phyloP scores from a whole-genome alignment of 352 stramenopile species.

The Phytophthora tubulina region DNA sequence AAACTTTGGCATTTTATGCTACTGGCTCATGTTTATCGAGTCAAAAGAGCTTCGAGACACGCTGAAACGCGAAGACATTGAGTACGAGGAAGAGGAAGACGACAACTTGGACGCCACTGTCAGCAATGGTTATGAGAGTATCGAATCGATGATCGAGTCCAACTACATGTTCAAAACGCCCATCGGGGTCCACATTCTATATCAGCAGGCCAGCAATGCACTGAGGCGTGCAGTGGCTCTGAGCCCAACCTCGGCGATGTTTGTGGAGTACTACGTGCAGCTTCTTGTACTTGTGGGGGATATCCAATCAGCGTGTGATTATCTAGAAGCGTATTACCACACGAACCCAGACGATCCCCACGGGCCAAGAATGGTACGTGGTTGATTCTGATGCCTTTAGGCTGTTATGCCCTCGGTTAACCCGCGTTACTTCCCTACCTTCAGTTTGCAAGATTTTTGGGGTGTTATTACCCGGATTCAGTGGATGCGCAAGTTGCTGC shows the following conservation, averaged over 20 bases:
- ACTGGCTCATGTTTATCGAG: slow-evolving; percentile 87
- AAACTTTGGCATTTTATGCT: slow-evolving; percentile 84
- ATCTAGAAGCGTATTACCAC: slow-evolving; percentile 79
- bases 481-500: slow-evolving; percentile 48
- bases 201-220: slow-evolving; percentile 67
- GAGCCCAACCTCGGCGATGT: slow-evolving; percentile 64
- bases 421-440: slow-evolving; percentile 4
- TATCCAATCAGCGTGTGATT: slow-evolving; percentile 68
- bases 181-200: slow-evolving; percentile 78
- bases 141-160: slow-evolving; percentile 61
- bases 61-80: slow-evolving; percentile 47
- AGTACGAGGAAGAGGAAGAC: slow-evolving; percentile 39
- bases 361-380: slow-evolving; percentile 72
- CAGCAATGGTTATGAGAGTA: slow-evolving; percentile 23
- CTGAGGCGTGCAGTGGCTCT: slow-evolving; percentile 70
- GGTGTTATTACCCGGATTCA: slow-evolving; percentile 60
- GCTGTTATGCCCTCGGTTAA: slow-evolving; percentile 14
- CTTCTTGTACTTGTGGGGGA: slow-evolving; percentile 73
- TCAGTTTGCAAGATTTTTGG: slow-evolving; percentile 54
- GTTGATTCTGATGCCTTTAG: slow-evolving; percentile 1
- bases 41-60: slow-evolving; percentile 69
- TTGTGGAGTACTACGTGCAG: slow-evolving; percentile 80
- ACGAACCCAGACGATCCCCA: slow-evolving; percentile 66
- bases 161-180: slow-evolving; percentile 72
- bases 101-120: slow-evolving; percentile 24